Evolutionary conservation across 805 yeast genomes (phyloP).

Genomic region (Starmerella roubikii): DNA sequence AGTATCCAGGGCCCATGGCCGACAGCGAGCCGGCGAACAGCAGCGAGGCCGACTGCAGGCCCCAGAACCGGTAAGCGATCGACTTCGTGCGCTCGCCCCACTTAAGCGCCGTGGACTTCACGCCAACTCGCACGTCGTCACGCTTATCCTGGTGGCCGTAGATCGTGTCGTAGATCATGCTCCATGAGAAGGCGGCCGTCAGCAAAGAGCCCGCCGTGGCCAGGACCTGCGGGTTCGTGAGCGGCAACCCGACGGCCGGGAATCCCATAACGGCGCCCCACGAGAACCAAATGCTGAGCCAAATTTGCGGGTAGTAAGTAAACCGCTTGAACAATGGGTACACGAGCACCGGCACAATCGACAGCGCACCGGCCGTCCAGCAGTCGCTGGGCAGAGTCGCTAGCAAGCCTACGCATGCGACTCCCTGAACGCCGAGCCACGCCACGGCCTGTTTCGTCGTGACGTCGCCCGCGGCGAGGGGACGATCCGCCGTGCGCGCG

Average conservation of each 20-base stretch:
- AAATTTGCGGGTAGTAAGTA: constrained; percentile 89
- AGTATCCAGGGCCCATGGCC: constrained; percentile 80
- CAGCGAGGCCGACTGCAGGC: constrained; percentile 52
- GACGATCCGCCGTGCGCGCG: constrained; percentile 76
- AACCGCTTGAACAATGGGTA: constrained; percentile 91
- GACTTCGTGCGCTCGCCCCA: constrained; percentile 78
- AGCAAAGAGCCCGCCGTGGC: constrained; percentile 39
- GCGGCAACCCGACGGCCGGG: constrained; percentile 88
- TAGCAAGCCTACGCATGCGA: constrained; percentile 59
- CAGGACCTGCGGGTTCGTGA: constrained; percentile 51
- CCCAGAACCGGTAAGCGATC: constrained; percentile 48
- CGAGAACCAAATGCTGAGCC: constrained; percentile 66
- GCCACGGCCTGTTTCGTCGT: constrained; percentile 51
- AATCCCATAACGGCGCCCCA: constrained; percentile 94
- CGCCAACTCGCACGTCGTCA: constrained; percentile 80
- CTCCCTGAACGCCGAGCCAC: constrained; percentile 62
- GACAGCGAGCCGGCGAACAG: constrained; percentile 57
- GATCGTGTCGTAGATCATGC: constrained; percentile 89
- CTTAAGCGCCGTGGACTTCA: constrained; percentile 86
- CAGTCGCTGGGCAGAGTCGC: constrained; percentile 63
- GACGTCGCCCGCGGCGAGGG: constrained; percentile 83
- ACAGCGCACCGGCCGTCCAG: constrained; percentile 67
- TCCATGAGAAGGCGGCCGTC: constrained; percentile 71
- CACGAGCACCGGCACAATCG: constrained; percentile 64
- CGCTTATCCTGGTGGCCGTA: constrained; percentile 95